Conservation (phyloP, 345 rosid species). For the Firmiana major region DNA sequence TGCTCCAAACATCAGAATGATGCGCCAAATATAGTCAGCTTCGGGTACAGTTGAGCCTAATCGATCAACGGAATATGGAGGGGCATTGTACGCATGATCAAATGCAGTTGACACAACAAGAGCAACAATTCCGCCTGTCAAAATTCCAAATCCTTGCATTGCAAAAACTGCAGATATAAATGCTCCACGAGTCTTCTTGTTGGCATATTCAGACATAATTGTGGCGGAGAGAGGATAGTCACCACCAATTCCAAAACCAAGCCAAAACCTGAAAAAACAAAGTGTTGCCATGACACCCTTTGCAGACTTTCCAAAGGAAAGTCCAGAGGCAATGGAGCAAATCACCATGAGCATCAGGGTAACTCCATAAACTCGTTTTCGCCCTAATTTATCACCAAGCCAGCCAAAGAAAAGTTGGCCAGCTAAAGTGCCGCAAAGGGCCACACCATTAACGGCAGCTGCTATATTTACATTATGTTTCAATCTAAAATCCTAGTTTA, state of each 20-base stretch:
- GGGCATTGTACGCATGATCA: constrained; percentile 31
- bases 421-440: constrained; percentile 47
- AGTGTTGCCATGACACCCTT: constrained; percentile 45
- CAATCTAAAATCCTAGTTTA: background rate
- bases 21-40: constrained; percentile 52
- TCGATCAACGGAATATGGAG: constrained; percentile 21
- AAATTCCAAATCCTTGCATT: constrained; percentile 61
- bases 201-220: constrained; percentile 61
- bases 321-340: constrained; percentile 47
- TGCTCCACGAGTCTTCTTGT: constrained; percentile 56
- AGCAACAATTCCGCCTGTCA: constrained; percentile 49
- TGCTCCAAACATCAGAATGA: constrained; percentile 50
- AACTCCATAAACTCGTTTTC: constrained; percentile 49
- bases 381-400: constrained; percentile 55
- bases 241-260: constrained; percentile 65
- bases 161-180: constrained; percentile 55
- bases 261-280: constrained; percentile 65
- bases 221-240: constrained; percentile 61
- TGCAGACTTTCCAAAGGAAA: constrained; percentile 39
- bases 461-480: background rate
- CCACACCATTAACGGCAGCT: constrained; percentile 54
- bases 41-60: constrained; percentile 33
- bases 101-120: constrained; percentile 34
- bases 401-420: constrained; percentile 60
- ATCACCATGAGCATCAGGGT: constrained; percentile 53